These are phyloP conservation scores for Gynostemma pentaphyllum DNA, from an alignment of 306 rosid genomes.

Conservation along the genomic window DNA sequence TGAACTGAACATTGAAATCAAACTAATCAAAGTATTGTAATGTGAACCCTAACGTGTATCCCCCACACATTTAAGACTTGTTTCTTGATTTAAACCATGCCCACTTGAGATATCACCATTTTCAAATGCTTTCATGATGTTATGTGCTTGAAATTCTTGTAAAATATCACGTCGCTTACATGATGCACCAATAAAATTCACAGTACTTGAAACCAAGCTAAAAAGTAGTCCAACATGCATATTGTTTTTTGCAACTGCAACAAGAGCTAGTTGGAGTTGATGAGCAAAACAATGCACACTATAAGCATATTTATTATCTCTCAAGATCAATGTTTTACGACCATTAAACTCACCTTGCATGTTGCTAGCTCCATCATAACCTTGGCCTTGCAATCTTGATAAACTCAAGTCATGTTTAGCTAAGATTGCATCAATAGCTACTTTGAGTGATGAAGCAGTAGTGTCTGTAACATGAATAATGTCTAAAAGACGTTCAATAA, in stretches of 20 bases:
- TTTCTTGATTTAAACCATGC: not conserved
- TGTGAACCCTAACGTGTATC: not conserved
- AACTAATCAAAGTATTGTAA: not conserved
- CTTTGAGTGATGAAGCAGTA: not conserved
- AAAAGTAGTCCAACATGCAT: not conserved
- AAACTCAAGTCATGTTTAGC: not conserved
- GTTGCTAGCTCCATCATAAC: not conserved
- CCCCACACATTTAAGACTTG: not conserved
- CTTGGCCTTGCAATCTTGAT: not conserved
- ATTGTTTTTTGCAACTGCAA: not conserved
- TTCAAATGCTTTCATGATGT: not conserved
- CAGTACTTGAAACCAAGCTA: not conserved
- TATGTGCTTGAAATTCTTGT: not conserved
- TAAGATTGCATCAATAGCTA: not conserved
- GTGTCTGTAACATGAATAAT: not conserved
- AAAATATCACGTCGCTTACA: not conserved
- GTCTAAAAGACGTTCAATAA: not conserved
- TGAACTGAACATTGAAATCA: not conserved
- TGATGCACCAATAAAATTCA: too few species aligned
- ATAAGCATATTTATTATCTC: not conserved
- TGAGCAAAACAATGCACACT: not conserved
- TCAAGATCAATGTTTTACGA: too few species aligned
- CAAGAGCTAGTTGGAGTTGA: not conserved
- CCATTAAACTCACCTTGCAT: not conserved
- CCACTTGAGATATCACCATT: too few species aligned